Percentiles rank a stretch among this genome's conserved stretches.
Conservation (phyloP, 345 rosid genomes). For the Clausena lansium region DNA sequence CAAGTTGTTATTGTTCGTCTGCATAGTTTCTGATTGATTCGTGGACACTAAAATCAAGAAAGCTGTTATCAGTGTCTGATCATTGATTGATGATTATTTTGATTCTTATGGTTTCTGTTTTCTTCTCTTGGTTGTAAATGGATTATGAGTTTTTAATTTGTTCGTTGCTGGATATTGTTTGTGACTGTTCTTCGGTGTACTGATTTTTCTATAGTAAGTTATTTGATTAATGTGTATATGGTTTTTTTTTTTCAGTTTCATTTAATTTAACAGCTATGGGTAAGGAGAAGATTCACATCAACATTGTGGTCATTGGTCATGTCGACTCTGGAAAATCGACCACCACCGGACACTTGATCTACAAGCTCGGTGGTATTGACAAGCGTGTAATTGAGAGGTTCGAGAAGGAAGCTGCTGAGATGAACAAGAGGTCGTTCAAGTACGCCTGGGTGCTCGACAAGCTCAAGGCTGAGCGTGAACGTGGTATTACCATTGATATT, state of each 20-base stretch:
- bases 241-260: background rate
- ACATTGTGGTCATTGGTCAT: constrained; percentile 48
- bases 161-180: background rate
- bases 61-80: too few species aligned
- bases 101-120: too few species aligned
- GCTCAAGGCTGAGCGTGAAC: constrained; percentile 80
- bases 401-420: constrained; percentile 81
- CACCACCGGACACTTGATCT: constrained; percentile 74
- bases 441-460: constrained; percentile 84
- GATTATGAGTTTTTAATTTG: background rate
- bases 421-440: constrained; percentile 80
- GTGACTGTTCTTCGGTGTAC: background rate
- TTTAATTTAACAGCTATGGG: constrained; percentile 20
- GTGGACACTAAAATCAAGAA: too few species aligned
- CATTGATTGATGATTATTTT: too few species aligned
- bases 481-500: constrained; percentile 78
- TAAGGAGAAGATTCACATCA: constrained; percentile 41
- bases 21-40: background rate
- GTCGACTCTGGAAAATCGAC: constrained; percentile 69
- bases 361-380: constrained; percentile 82
- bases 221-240: background rate
- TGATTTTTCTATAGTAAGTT: background rate
- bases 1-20: too few species aligned
- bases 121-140: background rate
- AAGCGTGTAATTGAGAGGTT: constrained; percentile 82